Evolutionary conservation across 1,139 yeast genomes (phyloP).

Genomic region (Hyphopichia khmerensis): DNA sequence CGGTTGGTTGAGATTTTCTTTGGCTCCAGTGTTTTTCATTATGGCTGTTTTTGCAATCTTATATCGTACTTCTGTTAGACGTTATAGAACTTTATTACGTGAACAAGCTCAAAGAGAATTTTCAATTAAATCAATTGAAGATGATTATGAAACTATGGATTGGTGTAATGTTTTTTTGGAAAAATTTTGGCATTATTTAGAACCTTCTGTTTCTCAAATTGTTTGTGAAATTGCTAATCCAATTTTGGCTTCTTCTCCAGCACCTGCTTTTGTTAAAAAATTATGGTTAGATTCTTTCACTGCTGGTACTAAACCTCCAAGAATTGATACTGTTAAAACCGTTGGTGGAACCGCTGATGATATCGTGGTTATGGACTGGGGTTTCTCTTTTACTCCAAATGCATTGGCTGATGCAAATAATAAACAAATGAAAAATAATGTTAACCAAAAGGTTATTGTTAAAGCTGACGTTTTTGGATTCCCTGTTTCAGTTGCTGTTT

Average conservation of each 20-base stretch:
- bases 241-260: constrained; percentile 68
- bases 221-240: constrained; percentile 85
- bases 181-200: constrained; percentile 88
- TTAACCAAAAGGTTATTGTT: constrained; percentile 76
- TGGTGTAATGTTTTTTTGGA: constrained; percentile 88
- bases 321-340: constrained; percentile 86
- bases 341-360: constrained; percentile 85
- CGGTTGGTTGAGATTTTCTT: constrained; percentile 74
- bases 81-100: constrained; percentile 70
- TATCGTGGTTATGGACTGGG: constrained; percentile 97
- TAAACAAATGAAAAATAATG: constrained; percentile 78
- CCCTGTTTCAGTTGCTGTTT: constrained; percentile 60
- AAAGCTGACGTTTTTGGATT: constrained; percentile 67
- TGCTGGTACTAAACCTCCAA: constrained; percentile 91
- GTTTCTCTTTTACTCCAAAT: constrained; percentile 86
- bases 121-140: constrained; percentile 75
- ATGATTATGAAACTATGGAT: constrained; percentile 90
- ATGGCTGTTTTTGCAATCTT: constrained; percentile 59
- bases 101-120: constrained; percentile 85
- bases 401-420: constrained; percentile 77
- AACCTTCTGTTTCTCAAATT: constrained; percentile 86
- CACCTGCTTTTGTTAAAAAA: constrained; percentile 79
- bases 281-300: constrained; percentile 88
- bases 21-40: constrained; percentile 79
- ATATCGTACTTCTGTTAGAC: constrained; percentile 81